Percentiles rank a stretch among this genome's conserved stretches.
phyloP scores from a whole-genome alignment of 176 grass and related monocot genomes.

The Hyparrhenia diplandra region DNA sequence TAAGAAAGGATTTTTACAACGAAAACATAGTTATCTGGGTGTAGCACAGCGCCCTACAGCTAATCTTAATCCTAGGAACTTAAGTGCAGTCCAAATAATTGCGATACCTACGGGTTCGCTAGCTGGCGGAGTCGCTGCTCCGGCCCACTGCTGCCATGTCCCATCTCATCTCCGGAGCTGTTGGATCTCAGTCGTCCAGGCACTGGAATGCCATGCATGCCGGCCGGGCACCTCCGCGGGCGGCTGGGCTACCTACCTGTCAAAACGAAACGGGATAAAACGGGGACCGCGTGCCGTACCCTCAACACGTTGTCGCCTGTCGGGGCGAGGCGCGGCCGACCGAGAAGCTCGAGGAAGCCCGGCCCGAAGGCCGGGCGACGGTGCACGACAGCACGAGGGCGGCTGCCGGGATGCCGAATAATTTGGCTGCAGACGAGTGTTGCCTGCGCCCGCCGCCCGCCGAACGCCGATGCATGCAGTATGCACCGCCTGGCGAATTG shows the following conservation, averaged over 20 bases:
- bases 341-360: not conserved
- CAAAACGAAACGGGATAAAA: constrained; percentile 8
- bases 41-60: no score
- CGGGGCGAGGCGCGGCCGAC: not conserved
- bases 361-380: no score
- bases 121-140: no score
- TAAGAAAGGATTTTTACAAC: no score
- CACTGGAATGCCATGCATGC: not conserved
- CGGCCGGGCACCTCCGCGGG: not conserved
- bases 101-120: not conserved
- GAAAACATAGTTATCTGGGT: no score
- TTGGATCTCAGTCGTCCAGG: not conserved
- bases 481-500: not conserved
- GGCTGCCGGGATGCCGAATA: not conserved
- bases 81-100: not conserved
- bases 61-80: no score
- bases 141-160: no score
- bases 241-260: not conserved
- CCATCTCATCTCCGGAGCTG: not conserved
- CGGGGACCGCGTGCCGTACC: not conserved
- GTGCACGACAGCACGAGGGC: not conserved
- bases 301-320: not conserved
- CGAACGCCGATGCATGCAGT: not conserved
- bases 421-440: not conserved
- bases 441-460: no score